phyloP scores from a whole-genome alignment of 2,329 filamentous ascomycete species.

The Beauveria medogensis region DNA sequence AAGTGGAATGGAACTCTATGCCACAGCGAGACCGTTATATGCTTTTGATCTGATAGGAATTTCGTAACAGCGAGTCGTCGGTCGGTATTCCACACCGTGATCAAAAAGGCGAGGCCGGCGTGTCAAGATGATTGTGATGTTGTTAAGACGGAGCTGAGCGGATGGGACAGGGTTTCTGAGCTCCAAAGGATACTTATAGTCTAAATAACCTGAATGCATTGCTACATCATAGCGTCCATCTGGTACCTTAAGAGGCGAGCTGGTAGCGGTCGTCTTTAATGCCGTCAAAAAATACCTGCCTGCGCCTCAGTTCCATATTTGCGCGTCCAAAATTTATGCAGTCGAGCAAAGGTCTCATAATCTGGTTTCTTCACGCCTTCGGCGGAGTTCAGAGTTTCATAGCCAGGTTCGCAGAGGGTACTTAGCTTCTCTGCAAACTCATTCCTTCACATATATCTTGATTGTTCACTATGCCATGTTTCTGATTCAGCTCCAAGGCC shows the following conservation, averaged over 20 bases:
- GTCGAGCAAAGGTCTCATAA: not conserved
- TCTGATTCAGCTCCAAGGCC: not conserved
- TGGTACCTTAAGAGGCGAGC: no score
- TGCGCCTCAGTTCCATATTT: no score
- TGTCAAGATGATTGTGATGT: not conserved
- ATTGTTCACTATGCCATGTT: not conserved
- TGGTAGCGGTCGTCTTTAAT: no score
- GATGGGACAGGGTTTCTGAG: not conserved
- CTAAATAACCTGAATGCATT: not conserved
- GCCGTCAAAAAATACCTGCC: no score
- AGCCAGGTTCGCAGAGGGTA: not conserved
- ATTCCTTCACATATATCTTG: not conserved
- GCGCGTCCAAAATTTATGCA: no score
- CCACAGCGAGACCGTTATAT: constrained; percentile 17
- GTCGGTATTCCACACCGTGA: constrained; percentile 16
- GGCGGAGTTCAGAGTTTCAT: not conserved
- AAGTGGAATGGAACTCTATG: constrained; percentile 15
- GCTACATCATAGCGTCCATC: not conserved
- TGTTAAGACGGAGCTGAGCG: not conserved
- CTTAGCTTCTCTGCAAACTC: not conserved
- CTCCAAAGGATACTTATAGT: not conserved
- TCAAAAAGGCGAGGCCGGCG: constrained; percentile 13
- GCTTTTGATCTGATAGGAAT: constrained; percentile 16
- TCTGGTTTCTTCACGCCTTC: not conserved
- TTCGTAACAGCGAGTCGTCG: constrained; percentile 17